phyloP scores from a whole-genome alignment of 441 rosid species.

The Syzygium malaccense region DNA sequence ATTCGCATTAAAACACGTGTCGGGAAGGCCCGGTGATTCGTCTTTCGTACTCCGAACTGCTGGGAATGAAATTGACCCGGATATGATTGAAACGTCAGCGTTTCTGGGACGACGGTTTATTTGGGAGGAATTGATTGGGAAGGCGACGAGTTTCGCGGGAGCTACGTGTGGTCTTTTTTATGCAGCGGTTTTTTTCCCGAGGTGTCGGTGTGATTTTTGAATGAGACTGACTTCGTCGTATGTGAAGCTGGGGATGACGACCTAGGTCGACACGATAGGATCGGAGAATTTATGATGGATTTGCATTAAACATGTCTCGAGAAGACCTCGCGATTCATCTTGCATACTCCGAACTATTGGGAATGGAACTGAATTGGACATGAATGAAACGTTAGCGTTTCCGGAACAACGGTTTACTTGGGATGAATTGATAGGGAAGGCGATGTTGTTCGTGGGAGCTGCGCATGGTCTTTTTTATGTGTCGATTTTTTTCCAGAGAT shows the following conservation, averaged over 20 bases:
- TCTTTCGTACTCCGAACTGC: accelerated
- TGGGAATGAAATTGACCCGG: accelerated
- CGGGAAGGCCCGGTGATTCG: accelerated
- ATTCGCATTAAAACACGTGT: neutral
- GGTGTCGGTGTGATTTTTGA: accelerated
- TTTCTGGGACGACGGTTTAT: neutral
- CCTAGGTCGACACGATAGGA: accelerated
- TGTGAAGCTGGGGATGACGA: neutral
- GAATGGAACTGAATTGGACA: neutral
- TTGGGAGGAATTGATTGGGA: neutral
- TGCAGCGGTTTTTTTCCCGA: accelerated
- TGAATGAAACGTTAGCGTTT: accelerated
- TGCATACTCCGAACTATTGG: accelerated
- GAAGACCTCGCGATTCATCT: accelerated
- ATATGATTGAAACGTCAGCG: accelerated
- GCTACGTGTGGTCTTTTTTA: accelerated
- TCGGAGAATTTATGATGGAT: neutral
- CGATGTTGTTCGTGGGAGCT: too few species aligned
- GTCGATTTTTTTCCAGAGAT: too few species aligned
- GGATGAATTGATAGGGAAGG: too few species aligned
- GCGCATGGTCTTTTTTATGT: too few species aligned
- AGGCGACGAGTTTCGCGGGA: accelerated
- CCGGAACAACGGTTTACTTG: accelerated
- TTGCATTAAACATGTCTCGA: neutral
- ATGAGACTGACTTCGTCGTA: accelerated